Evolutionary conservation across 352 stramenopile species (phyloP), one percentile per base, ranked within the genome.

Genomic region (Phytophthora litchii): DNA sequence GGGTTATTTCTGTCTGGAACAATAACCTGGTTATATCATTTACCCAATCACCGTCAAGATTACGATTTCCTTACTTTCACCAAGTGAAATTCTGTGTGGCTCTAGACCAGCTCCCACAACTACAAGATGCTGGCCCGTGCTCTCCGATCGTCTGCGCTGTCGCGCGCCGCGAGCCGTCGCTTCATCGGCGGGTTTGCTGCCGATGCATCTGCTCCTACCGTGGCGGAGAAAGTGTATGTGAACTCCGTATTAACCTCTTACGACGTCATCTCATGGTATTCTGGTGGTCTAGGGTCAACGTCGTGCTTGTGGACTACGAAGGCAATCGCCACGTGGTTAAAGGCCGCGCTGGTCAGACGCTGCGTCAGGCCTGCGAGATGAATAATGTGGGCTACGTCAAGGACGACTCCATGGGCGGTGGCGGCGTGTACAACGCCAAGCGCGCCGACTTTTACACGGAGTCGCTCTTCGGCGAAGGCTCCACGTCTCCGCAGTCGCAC

Each of bases 291-390:
- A 94, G 85, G 13, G 86, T 94, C 37, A 93, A 89, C 57, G 84
- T 96, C 23, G 77, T 85, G 58, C 81, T 96, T 4, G 75, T 96
- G 48, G 86, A 96, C 78, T 96, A 80, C 53, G 84, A 94, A 51
- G 87, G 87, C 69, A 90, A 94, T 69, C 87, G 87, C 65, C 87
- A 96, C 74, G 73, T 90, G 44, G 64, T 95, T 25, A 73, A 91
- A 67, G 87, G 87, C 36, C 87, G 86, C 47, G 72, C 83, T 52
- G 87, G 87, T 27, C 86, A 95, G 72, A 92, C 86, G 48, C 74
- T 96, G 60, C 82, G 78, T 47, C 59, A 96, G 57, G 87, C 84
- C 54, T 96, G 86, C 54, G 80, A 88, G 68, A 87, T 93, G 73
- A 89, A 84, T 69, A 70, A 76, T 46, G 67, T 94, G 40, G 37